Evolutionary conservation across 1,284 basidiomycete species (phyloP).

Genomic region (Ustilago trichophora): DNA sequence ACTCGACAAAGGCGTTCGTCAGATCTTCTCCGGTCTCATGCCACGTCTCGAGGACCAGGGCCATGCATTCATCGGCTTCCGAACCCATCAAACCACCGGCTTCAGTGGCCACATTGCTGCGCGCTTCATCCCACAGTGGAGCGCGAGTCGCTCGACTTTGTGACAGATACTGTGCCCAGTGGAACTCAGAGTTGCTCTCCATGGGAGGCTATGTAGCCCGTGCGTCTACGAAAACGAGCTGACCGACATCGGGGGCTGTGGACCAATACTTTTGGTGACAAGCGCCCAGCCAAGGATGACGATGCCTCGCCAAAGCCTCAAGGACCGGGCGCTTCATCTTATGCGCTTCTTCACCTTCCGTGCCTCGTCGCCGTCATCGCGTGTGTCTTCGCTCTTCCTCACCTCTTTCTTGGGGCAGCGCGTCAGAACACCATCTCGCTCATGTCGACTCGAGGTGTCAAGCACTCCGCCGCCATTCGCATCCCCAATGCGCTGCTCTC

Average conservation of each 20-base stretch:
- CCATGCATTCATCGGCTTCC: conserved; percentile 67
- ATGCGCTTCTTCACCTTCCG: conserved; percentile 70
- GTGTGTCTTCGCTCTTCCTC: conserved; percentile 83
- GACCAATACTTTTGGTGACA: conserved; percentile 69
- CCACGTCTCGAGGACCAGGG: conserved; percentile 62
- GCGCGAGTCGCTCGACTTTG: conserved; percentile 85
- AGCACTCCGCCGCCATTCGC: conserved; percentile 77
- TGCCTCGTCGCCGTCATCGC: conserved; percentile 83
- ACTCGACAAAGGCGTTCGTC: conserved; percentile 46
- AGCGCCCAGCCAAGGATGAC: conserved; percentile 71
- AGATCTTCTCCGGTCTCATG: conserved; percentile 66
- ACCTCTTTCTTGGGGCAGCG: conserved; percentile 80
- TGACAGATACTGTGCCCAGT: conserved; percentile 65
- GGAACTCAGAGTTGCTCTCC: conserved; percentile 60
- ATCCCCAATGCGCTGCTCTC: conserved; percentile 79
- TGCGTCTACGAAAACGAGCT: conserved; percentile 89
- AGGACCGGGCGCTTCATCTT: conserved; percentile 77
- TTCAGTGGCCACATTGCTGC: conserved; percentile 90
- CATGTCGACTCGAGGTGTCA: conserved; percentile 82
- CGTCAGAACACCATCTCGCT: conserved; percentile 73
- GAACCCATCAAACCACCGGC: conserved; percentile 88
- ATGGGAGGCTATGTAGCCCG: conserved; percentile 78
- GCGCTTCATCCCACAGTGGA: conserved; percentile 95
- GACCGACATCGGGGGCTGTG: conserved; percentile 67
- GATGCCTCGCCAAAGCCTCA: conserved; percentile 59